Conservation (phyloP, 306 rosid species). For the Prunus mira region DNA sequence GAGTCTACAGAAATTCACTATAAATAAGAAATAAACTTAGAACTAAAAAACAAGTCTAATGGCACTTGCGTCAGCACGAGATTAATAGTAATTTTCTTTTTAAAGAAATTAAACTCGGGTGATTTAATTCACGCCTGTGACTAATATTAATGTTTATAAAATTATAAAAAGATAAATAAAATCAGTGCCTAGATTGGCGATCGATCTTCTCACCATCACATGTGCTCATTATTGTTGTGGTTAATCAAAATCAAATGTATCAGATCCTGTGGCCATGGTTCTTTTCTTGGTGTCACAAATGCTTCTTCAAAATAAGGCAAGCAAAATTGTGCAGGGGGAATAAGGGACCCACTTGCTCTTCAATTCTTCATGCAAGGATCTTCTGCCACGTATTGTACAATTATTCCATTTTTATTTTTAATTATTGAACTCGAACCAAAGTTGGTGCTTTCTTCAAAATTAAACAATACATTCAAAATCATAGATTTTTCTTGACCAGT, state of each 20-base stretch:
- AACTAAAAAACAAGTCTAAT: no score
- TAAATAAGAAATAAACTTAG: no score
- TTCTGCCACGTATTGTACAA: constrained; percentile 9
- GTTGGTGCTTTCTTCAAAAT: not conserved
- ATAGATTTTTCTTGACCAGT: not conserved
- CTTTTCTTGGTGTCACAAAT: not conserved
- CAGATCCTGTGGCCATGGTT: not conserved
- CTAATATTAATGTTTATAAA: no score
- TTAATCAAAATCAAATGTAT: not conserved
- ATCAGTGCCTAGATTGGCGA: not conserved
- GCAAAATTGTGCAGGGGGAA: not conserved
- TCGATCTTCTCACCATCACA: not conserved
- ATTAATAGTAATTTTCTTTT: no score
- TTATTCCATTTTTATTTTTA: not conserved
- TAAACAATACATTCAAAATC: not conserved
- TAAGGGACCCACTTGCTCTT: not conserved
- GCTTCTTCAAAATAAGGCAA: not conserved
- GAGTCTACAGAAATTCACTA: no score
- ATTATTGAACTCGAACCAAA: not conserved
- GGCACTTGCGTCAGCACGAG: no score
- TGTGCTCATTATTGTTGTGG: not conserved
- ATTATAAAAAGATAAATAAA: not conserved
- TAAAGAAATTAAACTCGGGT: no score
- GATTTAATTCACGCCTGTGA: accelerated
- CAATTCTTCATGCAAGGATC: not conserved